Evolutionary conservation across 768 basidiomycete species (phyloP).

Genomic region (Trametes maxima): DNA sequence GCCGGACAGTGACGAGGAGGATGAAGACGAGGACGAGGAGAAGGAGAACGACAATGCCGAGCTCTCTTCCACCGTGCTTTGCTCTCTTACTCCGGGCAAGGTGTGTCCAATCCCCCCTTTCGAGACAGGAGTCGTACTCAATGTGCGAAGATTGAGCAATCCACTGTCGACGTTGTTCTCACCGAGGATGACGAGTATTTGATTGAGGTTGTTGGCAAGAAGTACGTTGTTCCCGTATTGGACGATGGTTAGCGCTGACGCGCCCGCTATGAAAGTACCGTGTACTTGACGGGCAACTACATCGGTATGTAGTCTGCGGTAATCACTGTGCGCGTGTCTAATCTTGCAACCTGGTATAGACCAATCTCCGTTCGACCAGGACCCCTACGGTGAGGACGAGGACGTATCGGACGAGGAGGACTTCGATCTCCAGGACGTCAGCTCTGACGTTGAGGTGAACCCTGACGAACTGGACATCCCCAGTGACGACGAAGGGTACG

Average conservation of each 20-base stretch:
- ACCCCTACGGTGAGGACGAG: constrained; percentile 54
- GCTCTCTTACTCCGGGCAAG: constrained; percentile 81
- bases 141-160: constrained; percentile 70
- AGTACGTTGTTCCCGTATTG: constrained; percentile 47
- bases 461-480: constrained; percentile 52
- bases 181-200: constrained; percentile 64
- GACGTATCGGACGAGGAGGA: constrained; percentile 50
- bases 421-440: constrained; percentile 72
- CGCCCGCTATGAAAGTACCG: constrained; percentile 45
- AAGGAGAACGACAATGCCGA: constrained; percentile 32
- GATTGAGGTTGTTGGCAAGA: constrained; percentile 79
- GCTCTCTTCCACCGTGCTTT: constrained; percentile 59
- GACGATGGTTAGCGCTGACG: neutral
- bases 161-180: constrained; percentile 68
- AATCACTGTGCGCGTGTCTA: neutral
- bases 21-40: constrained; percentile 49
- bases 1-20: constrained; percentile 45
- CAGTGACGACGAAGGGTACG: constrained; percentile 46
- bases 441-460: constrained; percentile 82
- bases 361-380: constrained; percentile 50
- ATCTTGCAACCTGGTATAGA: constrained; percentile 40
- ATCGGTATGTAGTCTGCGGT: constrained; percentile 51
- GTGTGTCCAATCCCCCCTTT: constrained; percentile 42
- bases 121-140: neutral
- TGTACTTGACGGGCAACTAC: constrained; percentile 86